Conservation (phyloP, 1,284 basidiomycete species). For the Papiliotrema fonsecae region DNA sequence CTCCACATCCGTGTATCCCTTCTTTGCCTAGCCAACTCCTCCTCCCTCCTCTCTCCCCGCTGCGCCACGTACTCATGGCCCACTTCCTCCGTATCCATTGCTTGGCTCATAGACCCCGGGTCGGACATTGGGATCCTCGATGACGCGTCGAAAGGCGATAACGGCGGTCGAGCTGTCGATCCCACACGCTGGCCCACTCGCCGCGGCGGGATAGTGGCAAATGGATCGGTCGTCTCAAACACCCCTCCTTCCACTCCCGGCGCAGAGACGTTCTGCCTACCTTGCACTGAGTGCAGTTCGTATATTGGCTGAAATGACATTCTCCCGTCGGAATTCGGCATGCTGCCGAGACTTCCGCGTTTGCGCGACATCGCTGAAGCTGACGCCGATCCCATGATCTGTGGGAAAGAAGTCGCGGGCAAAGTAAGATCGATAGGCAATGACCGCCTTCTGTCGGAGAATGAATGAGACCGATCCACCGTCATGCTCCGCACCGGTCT, state of each 20-base stretch:
- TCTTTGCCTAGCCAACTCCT: background rate
- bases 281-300: too few relatives aligned
- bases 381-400: too few relatives aligned
- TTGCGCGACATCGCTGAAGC: too few relatives aligned
- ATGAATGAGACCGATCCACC: background rate
- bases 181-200: too few relatives aligned
- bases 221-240: background rate
- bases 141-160: too few relatives aligned
- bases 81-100: background rate
- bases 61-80: background rate
- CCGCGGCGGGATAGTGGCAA: background rate
- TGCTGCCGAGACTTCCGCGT: too few relatives aligned
- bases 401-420: too few relatives aligned
- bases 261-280: too few relatives aligned
- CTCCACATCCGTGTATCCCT: slow-evolving; percentile 2
- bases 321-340: too few relatives aligned
- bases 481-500: background rate
- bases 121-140: background rate
- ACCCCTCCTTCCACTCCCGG: too few relatives aligned
- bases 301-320: too few relatives aligned
- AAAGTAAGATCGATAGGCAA: too few relatives aligned
- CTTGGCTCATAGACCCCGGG: background rate
- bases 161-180: background rate
- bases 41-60: background rate
- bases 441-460: background rate